Percentiles rank a stretch among this genome's conserved stretches.
phyloP scores from a whole-genome alignment of 257 asterid genomes.

The Nicotiana paniculata region DNA sequence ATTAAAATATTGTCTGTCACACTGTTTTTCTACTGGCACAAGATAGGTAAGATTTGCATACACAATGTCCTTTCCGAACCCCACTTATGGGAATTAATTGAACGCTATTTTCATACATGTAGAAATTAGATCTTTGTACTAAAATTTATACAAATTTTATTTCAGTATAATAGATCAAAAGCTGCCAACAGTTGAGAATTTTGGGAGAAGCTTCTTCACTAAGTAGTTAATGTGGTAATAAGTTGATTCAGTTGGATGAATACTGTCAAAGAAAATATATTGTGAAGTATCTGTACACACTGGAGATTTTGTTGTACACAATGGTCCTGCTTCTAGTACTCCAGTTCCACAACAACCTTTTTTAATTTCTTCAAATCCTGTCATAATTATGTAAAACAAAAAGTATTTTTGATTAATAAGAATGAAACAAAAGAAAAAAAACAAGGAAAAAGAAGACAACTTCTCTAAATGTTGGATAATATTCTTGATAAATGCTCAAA shows the following conservation, averaged over 20 bases:
- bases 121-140: no score
- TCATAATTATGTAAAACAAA: not conserved
- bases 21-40: no score
- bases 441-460: no score
- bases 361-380: slow-evolving; percentile 24
- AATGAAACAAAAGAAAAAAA: not conserved
- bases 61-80: fast-evolving
- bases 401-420: not conserved
- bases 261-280: slow-evolving; percentile 16
- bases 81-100: no score
- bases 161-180: not conserved
- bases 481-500: no score
- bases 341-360: slow-evolving; percentile 29
- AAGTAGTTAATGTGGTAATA: slow-evolving; percentile 6
- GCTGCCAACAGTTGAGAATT: not conserved
- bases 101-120: not conserved
- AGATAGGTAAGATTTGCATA: no score
- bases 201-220: slow-evolving; percentile 8
- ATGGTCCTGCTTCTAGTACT: slow-evolving; percentile 16
- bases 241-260: slow-evolving; percentile 16
- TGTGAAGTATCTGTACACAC: slow-evolving; percentile 10
- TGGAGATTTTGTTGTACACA: slow-evolving; percentile 3
- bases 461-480: no score
- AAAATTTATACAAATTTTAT: not conserved
- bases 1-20: not conserved